Evolutionary conservation across 192 early-diverging fungal species (phyloP).

Genomic region (Dimargaris xerosporica): DNA sequence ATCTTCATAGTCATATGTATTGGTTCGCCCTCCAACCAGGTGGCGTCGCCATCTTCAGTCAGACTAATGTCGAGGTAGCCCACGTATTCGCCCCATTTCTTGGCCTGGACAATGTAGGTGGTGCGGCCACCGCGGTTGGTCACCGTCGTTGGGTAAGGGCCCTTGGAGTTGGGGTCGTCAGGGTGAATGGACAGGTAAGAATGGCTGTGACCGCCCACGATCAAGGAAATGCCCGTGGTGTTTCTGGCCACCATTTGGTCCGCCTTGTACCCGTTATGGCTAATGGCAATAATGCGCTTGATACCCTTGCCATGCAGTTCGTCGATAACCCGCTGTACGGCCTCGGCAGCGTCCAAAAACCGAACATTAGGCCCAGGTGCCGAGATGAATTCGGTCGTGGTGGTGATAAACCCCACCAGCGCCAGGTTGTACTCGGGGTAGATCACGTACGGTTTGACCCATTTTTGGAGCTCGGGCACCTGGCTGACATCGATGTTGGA

Average conservation of each 20-base stretch:
- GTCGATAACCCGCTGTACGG: slow-evolving; percentile 45
- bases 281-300: slow-evolving; percentile 47
- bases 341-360: slow-evolving; percentile 40
- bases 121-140: slow-evolving; percentile 43
- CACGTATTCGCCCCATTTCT: slow-evolving; percentile 44
- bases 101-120: slow-evolving; percentile 53
- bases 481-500: slow-evolving; percentile 44
- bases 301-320: slow-evolving; percentile 40
- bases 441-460: slow-evolving; percentile 52
- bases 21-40: slow-evolving; percentile 37
- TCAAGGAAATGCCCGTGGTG: slow-evolving; percentile 39
- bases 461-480: slow-evolving; percentile 24
- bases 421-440: slow-evolving; percentile 48
- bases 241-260: slow-evolving; percentile 43
- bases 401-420: slow-evolving; percentile 49
- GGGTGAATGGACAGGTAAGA: slow-evolving; percentile 35
- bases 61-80: slow-evolving; percentile 44
- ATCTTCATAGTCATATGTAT: slow-evolving; percentile 38
- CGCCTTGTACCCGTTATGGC: slow-evolving; percentile 59
- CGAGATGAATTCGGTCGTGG: slow-evolving; percentile 39
- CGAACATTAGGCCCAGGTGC: slow-evolving; percentile 26
- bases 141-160: slow-evolving; percentile 54
- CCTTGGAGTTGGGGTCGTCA: slow-evolving; percentile 29
- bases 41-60: slow-evolving; percentile 34
- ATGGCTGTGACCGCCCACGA: slow-evolving; percentile 69